Conservation (phyloP, 768 basidiomycete species). For the Suillus variegatus region DNA sequence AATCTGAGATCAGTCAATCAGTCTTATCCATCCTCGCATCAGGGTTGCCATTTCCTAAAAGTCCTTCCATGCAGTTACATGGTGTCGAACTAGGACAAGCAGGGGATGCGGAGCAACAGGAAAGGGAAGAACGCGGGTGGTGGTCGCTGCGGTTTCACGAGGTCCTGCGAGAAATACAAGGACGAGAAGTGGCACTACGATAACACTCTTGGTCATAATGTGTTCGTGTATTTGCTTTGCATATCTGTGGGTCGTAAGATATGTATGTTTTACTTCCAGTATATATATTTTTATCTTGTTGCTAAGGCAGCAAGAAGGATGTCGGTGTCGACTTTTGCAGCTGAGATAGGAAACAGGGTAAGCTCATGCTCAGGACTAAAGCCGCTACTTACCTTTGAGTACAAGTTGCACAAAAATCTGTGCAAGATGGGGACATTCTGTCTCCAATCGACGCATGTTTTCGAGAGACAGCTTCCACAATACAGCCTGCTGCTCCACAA, state of each 20-base stretch:
- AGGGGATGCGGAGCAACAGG: conserved; percentile 38
- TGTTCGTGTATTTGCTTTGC: conserved; percentile 1
- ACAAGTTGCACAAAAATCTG: conserved; percentile 65
- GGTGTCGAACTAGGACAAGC: conserved; percentile 32
- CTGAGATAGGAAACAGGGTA: conserved; percentile 29
- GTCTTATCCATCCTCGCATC: conserved; percentile 42
- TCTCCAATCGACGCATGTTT: conserved; percentile 62
- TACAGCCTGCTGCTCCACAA: conserved; percentile 75
- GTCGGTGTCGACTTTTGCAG: conserved; percentile 67
- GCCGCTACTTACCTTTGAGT: conserved; percentile 60
- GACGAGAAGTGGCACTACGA: conserved; percentile 18
- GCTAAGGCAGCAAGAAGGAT: conserved; percentile 60
- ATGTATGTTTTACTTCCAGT: background rate
- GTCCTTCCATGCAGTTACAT: conserved; percentile 63
- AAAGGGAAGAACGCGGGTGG: conserved; percentile 73
- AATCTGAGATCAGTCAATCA: conserved; percentile 34
- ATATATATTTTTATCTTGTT: conserved; percentile 29
- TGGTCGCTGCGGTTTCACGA: conserved; percentile 71
- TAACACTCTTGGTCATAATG: background rate
- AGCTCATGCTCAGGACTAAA: background rate
- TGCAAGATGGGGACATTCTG: conserved; percentile 68
- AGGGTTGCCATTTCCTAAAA: conserved; percentile 65
- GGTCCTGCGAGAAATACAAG: conserved; percentile 56
- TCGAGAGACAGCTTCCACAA: conserved; percentile 78
- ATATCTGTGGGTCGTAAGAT: background rate